Evolutionary conservation across 441 rosid genomes (phyloP).

Genomic region (Corymbia citriodora): DNA sequence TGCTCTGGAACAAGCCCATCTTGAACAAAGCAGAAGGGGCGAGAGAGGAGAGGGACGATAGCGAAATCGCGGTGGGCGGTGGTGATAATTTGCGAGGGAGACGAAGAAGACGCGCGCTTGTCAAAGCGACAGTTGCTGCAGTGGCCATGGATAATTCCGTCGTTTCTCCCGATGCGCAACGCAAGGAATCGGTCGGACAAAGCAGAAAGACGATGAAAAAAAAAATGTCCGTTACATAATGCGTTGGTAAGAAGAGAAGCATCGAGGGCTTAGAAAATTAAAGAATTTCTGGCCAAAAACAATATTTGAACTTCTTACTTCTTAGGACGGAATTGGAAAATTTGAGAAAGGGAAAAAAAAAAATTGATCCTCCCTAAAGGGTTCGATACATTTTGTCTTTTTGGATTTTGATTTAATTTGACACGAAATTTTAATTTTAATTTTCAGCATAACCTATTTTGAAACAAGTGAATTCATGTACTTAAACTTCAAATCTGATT

Average conservation of each 20-base stretch:
- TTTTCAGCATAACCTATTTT: neutral
- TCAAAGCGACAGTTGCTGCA: neutral
- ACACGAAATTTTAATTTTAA: neutral
- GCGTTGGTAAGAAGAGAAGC: too few species aligned
- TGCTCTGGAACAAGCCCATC: conserved; percentile 19
- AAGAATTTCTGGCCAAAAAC: too few species aligned
- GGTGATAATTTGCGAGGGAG: neutral
- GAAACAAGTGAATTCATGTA: neutral
- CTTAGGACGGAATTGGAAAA: too few species aligned
- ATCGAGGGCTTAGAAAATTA: too few species aligned
- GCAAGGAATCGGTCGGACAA: neutral
- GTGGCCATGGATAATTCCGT: neutral
- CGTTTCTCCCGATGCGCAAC: neutral
- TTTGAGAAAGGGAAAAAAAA: neutral
- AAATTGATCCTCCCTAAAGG: neutral
- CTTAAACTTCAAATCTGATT: neutral
- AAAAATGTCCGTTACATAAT: neutral
- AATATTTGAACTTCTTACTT: too few species aligned
- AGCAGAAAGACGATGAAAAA: neutral
- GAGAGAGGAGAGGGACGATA: neutral
- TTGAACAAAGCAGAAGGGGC: neutral
- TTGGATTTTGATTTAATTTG: neutral
- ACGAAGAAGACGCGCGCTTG: neutral
- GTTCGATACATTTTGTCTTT: neutral
- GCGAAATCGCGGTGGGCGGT: neutral